Evolutionary conservation across 371 early-diverging fungal genomes (phyloP).

Genomic region (Mortierella sp.): DNA sequence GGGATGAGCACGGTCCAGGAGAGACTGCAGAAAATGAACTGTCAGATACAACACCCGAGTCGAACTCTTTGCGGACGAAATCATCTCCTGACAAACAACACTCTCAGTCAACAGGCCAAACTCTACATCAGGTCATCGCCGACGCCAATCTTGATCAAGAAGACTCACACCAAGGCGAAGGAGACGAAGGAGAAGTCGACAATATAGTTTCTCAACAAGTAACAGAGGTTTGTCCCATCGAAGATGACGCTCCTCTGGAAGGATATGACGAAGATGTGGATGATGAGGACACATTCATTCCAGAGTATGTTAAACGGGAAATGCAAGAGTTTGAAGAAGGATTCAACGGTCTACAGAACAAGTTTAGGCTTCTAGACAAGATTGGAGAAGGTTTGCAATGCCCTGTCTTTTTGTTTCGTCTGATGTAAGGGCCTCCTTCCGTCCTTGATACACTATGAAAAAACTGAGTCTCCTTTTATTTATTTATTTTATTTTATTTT

Average conservation of each 20-base stretch:
- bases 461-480: too few relatives aligned
- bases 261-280: conserved; percentile 7
- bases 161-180: conserved; percentile 19
- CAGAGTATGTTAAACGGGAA: conserved; percentile 44
- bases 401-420: not conserved
- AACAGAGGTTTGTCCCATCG: not conserved
- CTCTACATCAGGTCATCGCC: not conserved
- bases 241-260: not conserved
- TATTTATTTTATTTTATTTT: too few relatives aligned
- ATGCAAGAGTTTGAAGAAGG: conserved; percentile 58
- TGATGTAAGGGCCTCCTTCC: too few relatives aligned
- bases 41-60: too few relatives aligned
- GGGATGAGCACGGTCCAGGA: too few relatives aligned
- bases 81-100: too few relatives aligned
- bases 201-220: not conserved
- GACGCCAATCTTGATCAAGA: not conserved
- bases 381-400: conserved; percentile 78
- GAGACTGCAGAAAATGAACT: too few relatives aligned
- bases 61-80: too few relatives aligned
- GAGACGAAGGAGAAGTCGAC: conserved; percentile 23
- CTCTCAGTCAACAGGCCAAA: not conserved
- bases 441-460: too few relatives aligned
- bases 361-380: conserved; percentile 75
- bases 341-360: conserved; percentile 63
- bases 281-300: conserved; percentile 1